A percentile compares a stretch with the other conserved stretches of the same genome.
Conservation (phyloP, 768 basidiomycete genomes). For the Boletus tomentosulus region DNA sequence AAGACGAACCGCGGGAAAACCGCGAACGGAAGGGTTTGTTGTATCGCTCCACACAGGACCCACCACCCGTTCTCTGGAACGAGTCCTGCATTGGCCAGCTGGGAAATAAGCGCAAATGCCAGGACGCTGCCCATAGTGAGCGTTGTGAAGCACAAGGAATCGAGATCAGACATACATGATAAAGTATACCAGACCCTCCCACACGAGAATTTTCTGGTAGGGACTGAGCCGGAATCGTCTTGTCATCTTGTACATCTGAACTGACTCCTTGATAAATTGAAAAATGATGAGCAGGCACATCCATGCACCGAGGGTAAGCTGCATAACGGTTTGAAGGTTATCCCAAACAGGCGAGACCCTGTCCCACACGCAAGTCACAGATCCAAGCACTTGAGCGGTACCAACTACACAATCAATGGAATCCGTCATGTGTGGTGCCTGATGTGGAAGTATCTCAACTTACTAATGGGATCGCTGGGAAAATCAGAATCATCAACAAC, state of each 20-base stretch:
- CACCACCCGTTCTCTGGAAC: neutral
- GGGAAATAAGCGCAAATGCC: neutral
- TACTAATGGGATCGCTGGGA: neutral
- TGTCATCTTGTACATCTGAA: neutral
- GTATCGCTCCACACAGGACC: neutral
- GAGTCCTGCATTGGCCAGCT: neutral
- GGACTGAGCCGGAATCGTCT: neutral
- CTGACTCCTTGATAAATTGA: neutral
- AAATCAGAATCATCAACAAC: neutral
- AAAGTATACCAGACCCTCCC: too few species aligned
- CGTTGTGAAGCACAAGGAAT: too few species aligned
- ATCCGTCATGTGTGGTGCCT: neutral
- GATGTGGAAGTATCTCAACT: neutral
- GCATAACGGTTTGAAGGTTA: neutral
- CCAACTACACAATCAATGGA: neutral
- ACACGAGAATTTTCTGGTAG: neutral
- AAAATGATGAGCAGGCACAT: neutral
- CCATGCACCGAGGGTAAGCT: neutral
- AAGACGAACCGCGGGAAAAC: neutral
- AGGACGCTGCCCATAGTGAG: neutral
- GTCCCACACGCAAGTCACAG: neutral
- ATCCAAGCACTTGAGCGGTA: neutral
- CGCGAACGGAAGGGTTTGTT: neutral
- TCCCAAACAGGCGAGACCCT: neutral
- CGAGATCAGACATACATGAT: neutral